Conservation (phyloP, 257 asterid genomes). For the Nicotiana obtusifolia region DNA sequence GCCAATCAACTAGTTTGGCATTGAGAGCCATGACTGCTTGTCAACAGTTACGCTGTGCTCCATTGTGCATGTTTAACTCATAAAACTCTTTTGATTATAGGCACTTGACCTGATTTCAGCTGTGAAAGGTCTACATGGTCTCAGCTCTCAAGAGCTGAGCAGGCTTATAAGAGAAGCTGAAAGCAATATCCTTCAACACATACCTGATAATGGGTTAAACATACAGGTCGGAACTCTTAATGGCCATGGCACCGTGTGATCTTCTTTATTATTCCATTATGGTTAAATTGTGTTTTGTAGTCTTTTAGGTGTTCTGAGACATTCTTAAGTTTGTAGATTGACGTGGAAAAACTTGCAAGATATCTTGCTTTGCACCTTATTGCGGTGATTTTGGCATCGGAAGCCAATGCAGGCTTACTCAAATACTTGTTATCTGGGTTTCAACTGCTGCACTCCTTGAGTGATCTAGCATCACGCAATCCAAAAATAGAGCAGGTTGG, state of each 20-base stretch:
- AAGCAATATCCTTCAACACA: slow-evolving; percentile 45
- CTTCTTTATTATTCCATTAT: neutral
- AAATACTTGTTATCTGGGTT: slow-evolving; percentile 85
- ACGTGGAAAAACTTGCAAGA: slow-evolving; percentile 71
- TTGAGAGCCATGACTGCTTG: neutral
- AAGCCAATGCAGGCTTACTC: slow-evolving; percentile 60
- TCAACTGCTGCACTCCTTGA: slow-evolving; percentile 76
- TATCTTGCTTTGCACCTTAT: slow-evolving; percentile 86
- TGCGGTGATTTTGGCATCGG: slow-evolving; percentile 75
- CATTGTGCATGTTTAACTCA: neutral
- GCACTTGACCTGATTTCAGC: slow-evolving; percentile 76
- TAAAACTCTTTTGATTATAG: slow-evolving; percentile 31
- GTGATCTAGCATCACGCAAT: slow-evolving; percentile 85
- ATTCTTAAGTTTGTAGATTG: slow-evolving; percentile 54
- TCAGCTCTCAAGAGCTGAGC: slow-evolving; percentile 70
- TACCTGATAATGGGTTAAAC: slow-evolving; percentile 54
- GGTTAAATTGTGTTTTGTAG: neutral
- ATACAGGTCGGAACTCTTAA: slow-evolving; percentile 49
- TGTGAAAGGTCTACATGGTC: slow-evolving; percentile 79
- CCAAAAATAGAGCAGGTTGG: slow-evolving; percentile 86
- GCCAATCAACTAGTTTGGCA: slow-evolving; percentile 13
- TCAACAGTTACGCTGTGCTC: neutral
- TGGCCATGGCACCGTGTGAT: neutral
- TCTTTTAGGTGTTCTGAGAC: slow-evolving; percentile 10
- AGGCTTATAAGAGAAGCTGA: slow-evolving; percentile 79